These are phyloP conservation scores for Dendrostoma leiphaemia DNA, from an alignment of 2,329 filamentous ascomycete genomes.

Conservation along the genomic window DNA sequence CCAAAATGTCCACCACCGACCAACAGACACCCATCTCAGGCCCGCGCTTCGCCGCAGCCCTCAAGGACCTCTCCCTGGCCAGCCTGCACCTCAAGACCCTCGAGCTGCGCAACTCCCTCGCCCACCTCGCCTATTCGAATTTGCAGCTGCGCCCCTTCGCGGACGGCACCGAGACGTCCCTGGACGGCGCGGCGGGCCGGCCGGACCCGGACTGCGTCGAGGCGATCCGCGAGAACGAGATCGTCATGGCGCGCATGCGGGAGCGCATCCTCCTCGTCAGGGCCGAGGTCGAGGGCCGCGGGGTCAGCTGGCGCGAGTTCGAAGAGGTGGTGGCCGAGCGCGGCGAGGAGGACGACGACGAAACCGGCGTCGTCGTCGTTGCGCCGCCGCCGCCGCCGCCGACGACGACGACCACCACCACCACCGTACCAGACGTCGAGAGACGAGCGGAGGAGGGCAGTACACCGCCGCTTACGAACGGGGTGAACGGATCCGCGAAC, in stretches of 20 bases:
- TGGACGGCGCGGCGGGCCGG: conserved; percentile 23
- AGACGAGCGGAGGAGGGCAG: not conserved
- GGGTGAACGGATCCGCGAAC: conserved; percentile 25
- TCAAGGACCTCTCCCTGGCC: conserved; percentile 63
- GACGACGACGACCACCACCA: no score
- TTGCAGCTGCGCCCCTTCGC: conserved; percentile 69
- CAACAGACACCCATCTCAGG: conserved; percentile 54
- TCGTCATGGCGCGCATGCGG: conserved; percentile 66
- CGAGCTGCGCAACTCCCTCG: conserved; percentile 72
- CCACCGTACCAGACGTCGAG: no score
- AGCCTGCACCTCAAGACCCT: conserved; percentile 72
- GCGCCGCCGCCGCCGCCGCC: no score
- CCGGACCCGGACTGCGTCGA: conserved; percentile 71
- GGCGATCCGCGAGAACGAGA: conserved; percentile 70
- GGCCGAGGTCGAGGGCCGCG: conserved; percentile 60
- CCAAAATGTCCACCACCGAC: conserved; percentile 57
- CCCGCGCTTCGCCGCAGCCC: conserved; percentile 63
- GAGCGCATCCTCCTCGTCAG: conserved; percentile 63
- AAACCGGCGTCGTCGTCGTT: conserved; percentile 9
- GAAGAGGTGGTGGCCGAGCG: conserved; percentile 42
- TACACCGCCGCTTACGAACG: conserved; percentile 19
- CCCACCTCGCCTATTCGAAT: conserved; percentile 73
- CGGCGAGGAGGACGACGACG: conserved; percentile 33
- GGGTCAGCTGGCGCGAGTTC: conserved; percentile 57
- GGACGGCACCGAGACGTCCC: conserved; percentile 40